Evolutionary conservation across 2,329 filamentous ascomycete genomes (phyloP).

Genomic region (Cladobotryum protrusum): DNA sequence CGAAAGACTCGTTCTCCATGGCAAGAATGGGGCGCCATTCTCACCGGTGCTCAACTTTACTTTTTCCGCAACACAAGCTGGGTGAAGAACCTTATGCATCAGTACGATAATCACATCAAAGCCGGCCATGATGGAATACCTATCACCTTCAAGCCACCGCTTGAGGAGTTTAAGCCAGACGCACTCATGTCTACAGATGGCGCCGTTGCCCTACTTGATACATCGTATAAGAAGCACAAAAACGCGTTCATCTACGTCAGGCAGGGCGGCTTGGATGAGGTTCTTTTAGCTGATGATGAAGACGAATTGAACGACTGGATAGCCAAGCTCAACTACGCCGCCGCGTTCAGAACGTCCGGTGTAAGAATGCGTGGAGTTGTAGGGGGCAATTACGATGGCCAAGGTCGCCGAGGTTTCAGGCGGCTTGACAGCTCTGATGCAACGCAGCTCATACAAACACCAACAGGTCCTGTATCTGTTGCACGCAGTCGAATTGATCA

Average conservation of each 20-base stretch:
- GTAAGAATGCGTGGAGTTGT: conserved; percentile 85
- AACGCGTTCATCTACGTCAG: conserved; percentile 88
- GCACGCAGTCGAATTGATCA: conserved; percentile 68
- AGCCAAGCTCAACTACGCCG: conserved; percentile 91
- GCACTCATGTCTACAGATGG: conserved; percentile 89
- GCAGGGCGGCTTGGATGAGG: conserved; percentile 80
- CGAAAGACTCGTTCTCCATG: conserved; percentile 92
- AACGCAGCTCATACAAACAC: conserved; percentile 58
- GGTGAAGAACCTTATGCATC: conserved; percentile 85
- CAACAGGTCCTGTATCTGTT: conserved; percentile 67
- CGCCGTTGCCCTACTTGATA: conserved; percentile 80
- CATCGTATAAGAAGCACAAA: conserved; percentile 89
- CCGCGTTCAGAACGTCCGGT: conserved; percentile 85
- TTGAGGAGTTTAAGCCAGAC: conserved; percentile 91
- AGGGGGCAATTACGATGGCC: conserved; percentile 78
- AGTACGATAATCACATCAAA: conserved; percentile 77
- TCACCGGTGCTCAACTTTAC: conserved; percentile 95
- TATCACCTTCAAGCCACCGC: conserved; percentile 81
- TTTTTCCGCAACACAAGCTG: conserved; percentile 91
- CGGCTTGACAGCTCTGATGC: conserved; percentile 60
- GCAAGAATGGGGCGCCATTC: conserved; percentile 97
- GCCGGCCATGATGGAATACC: conserved; percentile 68
- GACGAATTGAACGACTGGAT: conserved; percentile 95
- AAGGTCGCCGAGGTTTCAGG: conserved; percentile 64
- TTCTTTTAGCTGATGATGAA: conserved; percentile 85